Conservation (phyloP, 2,329 filamentous ascomycete species). For the Fusarium sp. region DNA sequence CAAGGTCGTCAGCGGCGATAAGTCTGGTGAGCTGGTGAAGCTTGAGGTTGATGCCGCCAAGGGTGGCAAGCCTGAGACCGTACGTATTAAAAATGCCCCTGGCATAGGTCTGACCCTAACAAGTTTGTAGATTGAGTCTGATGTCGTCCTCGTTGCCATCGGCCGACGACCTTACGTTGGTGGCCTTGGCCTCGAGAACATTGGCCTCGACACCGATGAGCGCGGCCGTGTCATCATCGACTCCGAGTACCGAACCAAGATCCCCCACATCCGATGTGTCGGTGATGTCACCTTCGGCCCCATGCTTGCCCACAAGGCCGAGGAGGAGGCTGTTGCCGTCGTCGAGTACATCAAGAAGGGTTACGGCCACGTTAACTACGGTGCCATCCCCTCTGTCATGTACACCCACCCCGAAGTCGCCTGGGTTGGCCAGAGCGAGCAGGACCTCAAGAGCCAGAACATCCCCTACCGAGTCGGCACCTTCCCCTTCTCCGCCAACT, state of each 20-base stretch:
- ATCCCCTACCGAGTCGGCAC: conserved; percentile 93
- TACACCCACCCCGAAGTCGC: conserved; percentile 99
- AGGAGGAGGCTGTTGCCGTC: conserved; percentile 95
- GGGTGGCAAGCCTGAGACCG: conserved; percentile 93
- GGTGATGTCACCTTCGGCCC: conserved; percentile 97
- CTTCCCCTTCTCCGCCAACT: conserved; percentile 99
- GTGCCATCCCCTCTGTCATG: conserved; percentile 97
- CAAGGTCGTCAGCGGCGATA: conserved; percentile 91
- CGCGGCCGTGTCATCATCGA: conserved; percentile 96
- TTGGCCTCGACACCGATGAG: conserved; percentile 91
- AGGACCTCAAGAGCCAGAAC: conserved; percentile 90
- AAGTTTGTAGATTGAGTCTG: conserved; percentile 80
- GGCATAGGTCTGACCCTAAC: conserved; percentile 36
- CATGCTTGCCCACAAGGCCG: conserved; percentile 99
- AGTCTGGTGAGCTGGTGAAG: conserved; percentile 80
- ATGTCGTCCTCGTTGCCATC: conserved; percentile 96
- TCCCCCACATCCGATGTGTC: conserved; percentile 95
- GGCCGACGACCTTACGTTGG: conserved; percentile 94
- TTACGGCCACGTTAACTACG: conserved; percentile 99
- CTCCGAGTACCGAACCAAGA: conserved; percentile 98
- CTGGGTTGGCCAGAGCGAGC: conserved; percentile 98
- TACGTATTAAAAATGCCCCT: conserved; percentile 60
- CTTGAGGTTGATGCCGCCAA: conserved; percentile 92
- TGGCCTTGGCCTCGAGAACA: conserved; percentile 92
- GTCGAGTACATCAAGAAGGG: conserved; percentile 99